Evolutionary conservation across 2,329 filamentous ascomycete species (phyloP).

Genomic region (Fusarium praegraminearum): DNA sequence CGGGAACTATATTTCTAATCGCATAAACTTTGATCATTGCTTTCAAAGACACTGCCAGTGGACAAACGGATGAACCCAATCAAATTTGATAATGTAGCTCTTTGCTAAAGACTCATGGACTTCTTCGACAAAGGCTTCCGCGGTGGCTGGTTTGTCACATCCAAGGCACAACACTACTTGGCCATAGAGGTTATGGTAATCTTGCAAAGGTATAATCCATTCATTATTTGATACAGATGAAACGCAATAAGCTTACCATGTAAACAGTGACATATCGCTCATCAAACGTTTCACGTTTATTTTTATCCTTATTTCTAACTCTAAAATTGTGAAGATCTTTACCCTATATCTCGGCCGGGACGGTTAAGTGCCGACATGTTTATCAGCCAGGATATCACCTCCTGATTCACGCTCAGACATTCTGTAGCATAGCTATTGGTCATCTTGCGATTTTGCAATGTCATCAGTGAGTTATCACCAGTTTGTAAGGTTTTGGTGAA

Average conservation of each 20-base stretch:
- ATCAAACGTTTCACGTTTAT: constrained; percentile 19
- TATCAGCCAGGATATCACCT: neutral
- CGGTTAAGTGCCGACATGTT: constrained; percentile 4
- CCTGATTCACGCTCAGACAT: constrained; percentile 3
- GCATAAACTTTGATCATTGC: no score
- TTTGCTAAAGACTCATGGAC: no score
- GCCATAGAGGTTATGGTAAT: no score
- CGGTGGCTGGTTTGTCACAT: no score
- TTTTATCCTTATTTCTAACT: constrained; percentile 14
- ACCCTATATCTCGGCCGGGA: constrained; percentile 5
- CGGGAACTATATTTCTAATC: no score
- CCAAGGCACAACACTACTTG: no score
- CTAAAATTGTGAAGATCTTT: neutral
- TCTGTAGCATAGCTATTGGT: neutral
- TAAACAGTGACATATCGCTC: neutral
- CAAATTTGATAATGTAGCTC: no score
- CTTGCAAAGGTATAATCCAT: no score
- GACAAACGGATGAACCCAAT: no score
- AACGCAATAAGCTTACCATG: neutral
- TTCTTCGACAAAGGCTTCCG: no score
- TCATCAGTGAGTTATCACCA: neutral
- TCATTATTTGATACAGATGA: no score
- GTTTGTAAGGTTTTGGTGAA: neutral
- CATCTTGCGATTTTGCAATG: accelerated
- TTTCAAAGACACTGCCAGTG: no score